Evolutionary conservation across 2,329 filamentous ascomycete species (phyloP).

Genomic region (Lomentospora prolificans): DNA sequence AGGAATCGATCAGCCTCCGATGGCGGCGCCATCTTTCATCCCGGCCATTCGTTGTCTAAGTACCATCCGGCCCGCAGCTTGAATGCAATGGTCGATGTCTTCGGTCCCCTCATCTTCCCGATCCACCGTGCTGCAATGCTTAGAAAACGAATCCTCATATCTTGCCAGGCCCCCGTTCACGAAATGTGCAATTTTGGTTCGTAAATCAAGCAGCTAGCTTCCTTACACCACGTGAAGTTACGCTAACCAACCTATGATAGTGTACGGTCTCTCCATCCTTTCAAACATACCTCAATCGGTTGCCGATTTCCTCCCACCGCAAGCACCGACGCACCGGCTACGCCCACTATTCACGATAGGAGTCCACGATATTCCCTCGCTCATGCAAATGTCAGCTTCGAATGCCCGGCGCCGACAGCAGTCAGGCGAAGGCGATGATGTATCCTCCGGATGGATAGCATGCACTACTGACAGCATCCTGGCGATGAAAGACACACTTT

Average conservation of each 20-base stretch:
- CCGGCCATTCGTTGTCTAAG: constrained; percentile 58
- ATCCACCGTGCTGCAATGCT: constrained; percentile 79
- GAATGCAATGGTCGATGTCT: constrained; percentile 64
- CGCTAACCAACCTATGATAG: constrained; percentile 32
- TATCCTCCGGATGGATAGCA: constrained; percentile 60
- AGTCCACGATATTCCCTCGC: constrained; percentile 79
- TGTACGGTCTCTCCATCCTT: constrained; percentile 89
- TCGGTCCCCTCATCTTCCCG: constrained; percentile 87
- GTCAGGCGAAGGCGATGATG: neutral
- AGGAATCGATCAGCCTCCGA: constrained; percentile 54
- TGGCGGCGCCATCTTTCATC: constrained; percentile 45
- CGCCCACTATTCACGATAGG: constrained; percentile 87
- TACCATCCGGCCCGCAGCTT: constrained; percentile 85
- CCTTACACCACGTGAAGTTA: neutral
- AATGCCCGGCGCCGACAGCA: neutral
- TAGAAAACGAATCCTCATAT: constrained; percentile 79
- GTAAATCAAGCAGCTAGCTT: constrained; percentile 14
- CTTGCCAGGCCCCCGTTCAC: constrained; percentile 78
- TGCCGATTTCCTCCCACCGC: constrained; percentile 55
- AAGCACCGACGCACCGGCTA: constrained; percentile 54
- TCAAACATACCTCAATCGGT: constrained; percentile 76
- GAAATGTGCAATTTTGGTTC: constrained; percentile 81
- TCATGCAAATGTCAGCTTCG: constrained; percentile 38
- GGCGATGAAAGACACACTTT: constrained; percentile 73
- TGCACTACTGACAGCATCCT: constrained; percentile 95